Percentiles rank a stretch among this genome's conserved stretches.
Evolutionary conservation across 2,329 filamentous ascomycete genomes (phyloP).

Genomic region (Pseudocercospora eumusae): DNA sequence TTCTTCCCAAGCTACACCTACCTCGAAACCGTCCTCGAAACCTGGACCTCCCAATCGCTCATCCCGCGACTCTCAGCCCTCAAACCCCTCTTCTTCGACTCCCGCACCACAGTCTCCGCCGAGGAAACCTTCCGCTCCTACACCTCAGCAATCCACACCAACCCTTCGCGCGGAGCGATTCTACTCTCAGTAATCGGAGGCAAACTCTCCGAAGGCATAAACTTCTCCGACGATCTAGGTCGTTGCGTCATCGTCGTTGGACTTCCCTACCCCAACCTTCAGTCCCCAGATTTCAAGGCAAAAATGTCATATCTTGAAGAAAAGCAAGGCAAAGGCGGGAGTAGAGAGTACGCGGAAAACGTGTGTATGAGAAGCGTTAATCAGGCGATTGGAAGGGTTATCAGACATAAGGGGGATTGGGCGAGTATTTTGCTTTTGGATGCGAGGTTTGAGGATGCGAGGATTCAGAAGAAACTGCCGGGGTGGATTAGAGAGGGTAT

Average conservation of each 20-base stretch:
- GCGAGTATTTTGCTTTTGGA: constrained; percentile 87
- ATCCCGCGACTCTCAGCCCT: constrained; percentile 31
- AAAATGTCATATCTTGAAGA: constrained; percentile 84
- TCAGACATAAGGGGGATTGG: constrained; percentile 84
- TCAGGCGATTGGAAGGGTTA: constrained; percentile 90
- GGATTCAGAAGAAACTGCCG: constrained; percentile 78
- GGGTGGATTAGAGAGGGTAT: constrained; percentile 70
- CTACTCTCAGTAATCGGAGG: constrained; percentile 90
- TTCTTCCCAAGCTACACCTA: constrained; percentile 98
- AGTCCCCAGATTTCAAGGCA: constrained; percentile 88
- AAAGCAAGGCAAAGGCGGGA: constrained; percentile 50
- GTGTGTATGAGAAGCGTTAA: constrained; percentile 96
- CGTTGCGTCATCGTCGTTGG: constrained; percentile 90
- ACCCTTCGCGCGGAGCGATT: constrained; percentile 64
- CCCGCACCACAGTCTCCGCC: constrained; percentile 55
- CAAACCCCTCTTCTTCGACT: constrained; percentile 57
- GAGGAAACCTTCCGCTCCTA: constrained; percentile 77
- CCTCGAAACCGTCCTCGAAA: constrained; percentile 66
- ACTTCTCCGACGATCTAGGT: constrained; percentile 89
- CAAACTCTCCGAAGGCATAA: constrained; percentile 95
- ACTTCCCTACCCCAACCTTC: constrained; percentile 86
- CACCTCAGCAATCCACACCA: constrained; percentile 59
- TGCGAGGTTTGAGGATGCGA: constrained; percentile 69
- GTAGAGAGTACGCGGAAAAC: constrained; percentile 86
- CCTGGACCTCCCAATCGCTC: constrained; percentile 44